Conservation (phyloP, 305 asterid genomes). For the Solanum hybrid region DNA sequence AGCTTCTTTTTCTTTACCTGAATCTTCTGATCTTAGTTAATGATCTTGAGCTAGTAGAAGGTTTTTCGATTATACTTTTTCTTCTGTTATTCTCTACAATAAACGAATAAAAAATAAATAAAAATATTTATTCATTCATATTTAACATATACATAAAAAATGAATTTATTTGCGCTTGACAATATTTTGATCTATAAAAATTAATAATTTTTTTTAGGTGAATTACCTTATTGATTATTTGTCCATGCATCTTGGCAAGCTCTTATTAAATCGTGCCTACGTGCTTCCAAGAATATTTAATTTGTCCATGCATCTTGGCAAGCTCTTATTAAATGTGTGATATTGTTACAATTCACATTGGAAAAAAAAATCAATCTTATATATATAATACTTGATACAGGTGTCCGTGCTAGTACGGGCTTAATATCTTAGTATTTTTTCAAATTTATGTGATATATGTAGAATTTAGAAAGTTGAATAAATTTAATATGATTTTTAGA, state of each 20-base stretch:
- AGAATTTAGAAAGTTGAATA: no score
- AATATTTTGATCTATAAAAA: neutral
- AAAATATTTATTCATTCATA: neutral
- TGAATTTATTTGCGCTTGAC: no score
- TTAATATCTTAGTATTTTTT: no score
- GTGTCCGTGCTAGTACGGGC: rapidly evolving
- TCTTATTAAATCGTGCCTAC: neutral
- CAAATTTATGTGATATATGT: no score
- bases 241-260: no score
- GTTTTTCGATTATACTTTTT: no score
- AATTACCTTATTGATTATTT: neutral
- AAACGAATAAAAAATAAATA: neutral
- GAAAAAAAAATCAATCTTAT: neutral
- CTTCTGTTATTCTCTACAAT: neutral
- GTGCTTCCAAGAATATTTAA: neutral
- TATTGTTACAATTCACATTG: neutral
- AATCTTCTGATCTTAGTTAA: no score
- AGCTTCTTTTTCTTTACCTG: no score
- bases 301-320: neutral
- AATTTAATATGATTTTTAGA: no score
- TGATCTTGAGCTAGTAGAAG: no score
- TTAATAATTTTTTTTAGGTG: neutral
- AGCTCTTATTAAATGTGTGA: neutral
- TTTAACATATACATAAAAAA: no score
- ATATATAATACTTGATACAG: neutral